Evolutionary conservation across 176 grass and related monocot species (phyloP).

Genomic region (Musa troglodytarum): DNA sequence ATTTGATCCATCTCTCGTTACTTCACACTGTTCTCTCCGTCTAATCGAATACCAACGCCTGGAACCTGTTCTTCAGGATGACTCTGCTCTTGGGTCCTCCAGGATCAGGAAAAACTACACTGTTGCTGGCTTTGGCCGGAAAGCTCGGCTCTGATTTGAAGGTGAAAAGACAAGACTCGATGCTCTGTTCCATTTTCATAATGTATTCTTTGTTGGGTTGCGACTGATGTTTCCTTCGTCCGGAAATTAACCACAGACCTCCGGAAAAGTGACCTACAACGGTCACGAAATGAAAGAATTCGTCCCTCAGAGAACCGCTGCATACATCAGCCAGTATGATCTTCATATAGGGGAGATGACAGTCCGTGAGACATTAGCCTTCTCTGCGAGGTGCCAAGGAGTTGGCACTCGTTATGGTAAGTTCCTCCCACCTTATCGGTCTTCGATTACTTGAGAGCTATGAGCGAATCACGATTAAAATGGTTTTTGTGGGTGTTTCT

Average conservation of each 20-base stretch:
- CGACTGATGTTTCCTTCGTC: background rate
- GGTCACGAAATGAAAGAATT: slow-evolving; percentile 60
- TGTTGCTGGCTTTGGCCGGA: slow-evolving; percentile 63
- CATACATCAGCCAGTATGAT: slow-evolving; percentile 77
- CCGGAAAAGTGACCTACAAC: slow-evolving; percentile 52
- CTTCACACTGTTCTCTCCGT: too few species aligned
- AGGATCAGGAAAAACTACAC: slow-evolving; percentile 56
- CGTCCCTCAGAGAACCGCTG: slow-evolving; percentile 49
- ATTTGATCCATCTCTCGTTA: background rate
- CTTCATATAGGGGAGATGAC: slow-evolving; percentile 66
- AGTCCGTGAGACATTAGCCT: slow-evolving; percentile 55
- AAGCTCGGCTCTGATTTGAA: slow-evolving; percentile 41
- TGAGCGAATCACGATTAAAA: background rate
- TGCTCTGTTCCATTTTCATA: background rate
- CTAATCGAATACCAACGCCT: background rate
- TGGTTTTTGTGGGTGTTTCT: slow-evolving; percentile 8
- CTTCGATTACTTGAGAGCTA: background rate
- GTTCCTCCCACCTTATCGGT: background rate
- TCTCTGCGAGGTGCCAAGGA: slow-evolving; percentile 77
- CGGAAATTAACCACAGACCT: slow-evolving; percentile 20
- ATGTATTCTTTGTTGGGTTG: background rate
- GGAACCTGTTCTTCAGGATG: slow-evolving; percentile 33
- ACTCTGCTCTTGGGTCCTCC: slow-evolving; percentile 74
- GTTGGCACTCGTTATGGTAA: slow-evolving; percentile 48
- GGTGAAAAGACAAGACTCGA: background rate